Evolutionary conservation across 1,284 basidiomycete genomes (phyloP).

Genomic region (Cryptococcus neoformans): DNA sequence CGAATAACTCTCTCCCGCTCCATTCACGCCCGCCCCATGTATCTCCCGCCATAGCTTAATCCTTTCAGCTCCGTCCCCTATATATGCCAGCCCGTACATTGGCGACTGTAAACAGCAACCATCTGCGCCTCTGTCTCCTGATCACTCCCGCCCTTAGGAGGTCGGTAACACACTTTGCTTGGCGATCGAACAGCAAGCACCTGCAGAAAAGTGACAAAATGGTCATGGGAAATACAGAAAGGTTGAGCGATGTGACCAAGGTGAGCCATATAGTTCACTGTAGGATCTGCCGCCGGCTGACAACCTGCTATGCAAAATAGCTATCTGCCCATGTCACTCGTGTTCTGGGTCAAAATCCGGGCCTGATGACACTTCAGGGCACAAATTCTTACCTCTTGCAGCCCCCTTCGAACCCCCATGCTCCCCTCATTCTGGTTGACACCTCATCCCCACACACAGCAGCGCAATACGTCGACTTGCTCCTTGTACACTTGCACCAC

Average conservation of each 20-base stretch:
- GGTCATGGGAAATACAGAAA: conserved; percentile 18
- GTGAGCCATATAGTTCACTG: conserved; percentile 13
- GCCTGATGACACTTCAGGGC: conserved; percentile 88
- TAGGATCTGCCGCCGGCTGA: not conserved
- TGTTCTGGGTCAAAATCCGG: conserved; percentile 71
- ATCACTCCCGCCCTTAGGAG: too few species aligned
- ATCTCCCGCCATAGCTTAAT: too few species aligned
- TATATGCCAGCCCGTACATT: too few species aligned
- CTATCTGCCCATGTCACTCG: conserved; percentile 49
- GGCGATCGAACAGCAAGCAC: too few species aligned
- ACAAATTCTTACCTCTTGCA: conserved; percentile 88
- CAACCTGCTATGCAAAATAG: conserved; percentile 16
- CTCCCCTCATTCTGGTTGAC: conserved; percentile 78
- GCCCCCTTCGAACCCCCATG: conserved; percentile 53
- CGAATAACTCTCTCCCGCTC: too few species aligned
- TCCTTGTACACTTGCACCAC: conserved; percentile 33
- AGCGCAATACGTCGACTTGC: conserved; percentile 42
- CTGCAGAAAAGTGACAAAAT: conserved; percentile 6
- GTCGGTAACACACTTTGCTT: too few species aligned
- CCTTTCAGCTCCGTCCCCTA: too few species aligned
- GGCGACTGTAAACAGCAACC: too few species aligned
- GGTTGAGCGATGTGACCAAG: conserved; percentile 32
- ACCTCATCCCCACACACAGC: conserved; percentile 71
- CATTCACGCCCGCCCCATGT: too few species aligned
- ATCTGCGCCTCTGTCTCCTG: too few species aligned